These are phyloP conservation scores for Linum tenue DNA, from an alignment of 345 rosid genomes.

Conservation along the genomic window DNA sequence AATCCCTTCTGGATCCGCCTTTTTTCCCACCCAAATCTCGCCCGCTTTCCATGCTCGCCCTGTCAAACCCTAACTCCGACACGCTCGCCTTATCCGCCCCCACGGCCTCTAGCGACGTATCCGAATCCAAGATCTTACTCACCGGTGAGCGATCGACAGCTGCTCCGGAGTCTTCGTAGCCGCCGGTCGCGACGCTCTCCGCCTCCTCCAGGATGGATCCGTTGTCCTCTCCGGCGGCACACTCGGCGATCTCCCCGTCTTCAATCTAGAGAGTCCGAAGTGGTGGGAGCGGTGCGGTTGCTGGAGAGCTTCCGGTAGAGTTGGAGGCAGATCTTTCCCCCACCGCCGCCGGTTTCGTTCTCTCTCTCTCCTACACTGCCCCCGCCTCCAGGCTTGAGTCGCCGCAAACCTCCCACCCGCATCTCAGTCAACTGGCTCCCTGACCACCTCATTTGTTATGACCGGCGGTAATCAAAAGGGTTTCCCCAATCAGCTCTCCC, in stretches of 20 bases:
- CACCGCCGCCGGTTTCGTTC: no score
- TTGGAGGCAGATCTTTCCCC: no score
- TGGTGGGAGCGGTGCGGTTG: slow-evolving; percentile 3
- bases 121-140: slow-evolving; percentile 36
- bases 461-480: no score
- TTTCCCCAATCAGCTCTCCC: no score
- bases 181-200: slow-evolving; percentile 45
- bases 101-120: slow-evolving; percentile 29
- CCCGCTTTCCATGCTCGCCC: slow-evolving; percentile 34
- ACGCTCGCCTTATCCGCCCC: slow-evolving; percentile 38
- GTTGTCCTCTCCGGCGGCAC: slow-evolving; percentile 35
- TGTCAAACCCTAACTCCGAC: slow-evolving; percentile 39
- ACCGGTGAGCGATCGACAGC: slow-evolving; percentile 41
- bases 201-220: slow-evolving; percentile 68
- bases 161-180: slow-evolving; percentile 36
- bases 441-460: no score
- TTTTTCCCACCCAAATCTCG: slow-evolving; percentile 27
- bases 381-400: no score
- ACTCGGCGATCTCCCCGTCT: slow-evolving; percentile 34
- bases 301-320: slow-evolving; percentile 6
- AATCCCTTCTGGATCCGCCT: slow-evolving; percentile 44
- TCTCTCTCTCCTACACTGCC: no score
- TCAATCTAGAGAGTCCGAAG: slow-evolving; percentile 52
- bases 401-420: no score
- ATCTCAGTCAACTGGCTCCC: no score